Evolutionary conservation across 164 flowering plant genomes (phyloP).

Genomic region (Umbellularia californica): DNA sequence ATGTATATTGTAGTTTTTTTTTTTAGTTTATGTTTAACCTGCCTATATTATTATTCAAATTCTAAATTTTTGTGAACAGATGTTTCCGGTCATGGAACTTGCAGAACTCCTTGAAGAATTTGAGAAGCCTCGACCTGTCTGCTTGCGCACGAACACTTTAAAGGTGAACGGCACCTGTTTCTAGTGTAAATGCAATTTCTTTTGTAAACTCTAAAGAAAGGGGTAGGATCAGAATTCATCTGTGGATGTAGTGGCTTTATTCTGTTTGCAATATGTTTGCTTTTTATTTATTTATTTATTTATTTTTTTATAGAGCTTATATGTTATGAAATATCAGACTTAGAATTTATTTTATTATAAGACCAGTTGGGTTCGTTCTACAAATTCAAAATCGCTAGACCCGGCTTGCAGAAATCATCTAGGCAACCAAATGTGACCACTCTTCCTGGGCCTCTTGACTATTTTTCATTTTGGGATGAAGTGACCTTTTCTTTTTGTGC

Average conservation of each 20-base stretch:
- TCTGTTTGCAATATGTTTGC: not conserved
- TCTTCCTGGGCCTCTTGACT: too few relatives aligned
- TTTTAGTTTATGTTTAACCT: not conserved
- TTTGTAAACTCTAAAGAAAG: not conserved
- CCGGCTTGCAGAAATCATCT: too few relatives aligned
- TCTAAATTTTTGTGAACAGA: slow-evolving; percentile 30
- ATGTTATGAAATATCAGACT: not conserved
- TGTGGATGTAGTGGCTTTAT: not conserved
- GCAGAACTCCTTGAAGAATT: slow-evolving; percentile 85
- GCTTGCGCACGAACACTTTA: slow-evolving; percentile 77
- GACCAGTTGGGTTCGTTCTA: too few relatives aligned
- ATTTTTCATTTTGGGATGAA: too few relatives aligned
- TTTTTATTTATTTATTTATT: too few relatives aligned
- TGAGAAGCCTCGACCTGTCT: slow-evolving; percentile 86
- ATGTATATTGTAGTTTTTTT: not conserved
- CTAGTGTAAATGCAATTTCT: not conserved
- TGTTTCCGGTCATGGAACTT: slow-evolving; percentile 85
- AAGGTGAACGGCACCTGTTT: slow-evolving; percentile 38
- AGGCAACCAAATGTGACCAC: too few relatives aligned
- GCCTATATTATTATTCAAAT: not conserved
- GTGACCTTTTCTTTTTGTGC: too few relatives aligned
- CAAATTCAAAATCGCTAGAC: too few relatives aligned
- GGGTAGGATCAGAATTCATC: not conserved
- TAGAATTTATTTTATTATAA: not conserved
- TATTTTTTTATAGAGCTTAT: not conserved